These are phyloP conservation scores for Oehlia diaphana DNA, from an alignment of 192 early-diverging fungal species.

Conservation along the genomic window DNA sequence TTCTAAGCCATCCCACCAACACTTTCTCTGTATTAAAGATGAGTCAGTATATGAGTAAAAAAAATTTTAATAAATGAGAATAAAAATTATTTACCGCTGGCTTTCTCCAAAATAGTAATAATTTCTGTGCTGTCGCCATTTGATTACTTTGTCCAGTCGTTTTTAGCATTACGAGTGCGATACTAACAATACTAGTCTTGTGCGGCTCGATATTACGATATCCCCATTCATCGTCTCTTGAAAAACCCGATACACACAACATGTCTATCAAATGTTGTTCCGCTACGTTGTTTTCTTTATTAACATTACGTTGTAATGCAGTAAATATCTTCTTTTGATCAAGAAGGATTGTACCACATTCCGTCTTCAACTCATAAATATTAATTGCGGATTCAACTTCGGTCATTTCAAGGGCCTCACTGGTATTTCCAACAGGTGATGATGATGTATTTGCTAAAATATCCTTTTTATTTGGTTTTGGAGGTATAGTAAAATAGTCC, in stretches of 20 bases:
- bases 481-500: slow-evolving; percentile 71
- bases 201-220: slow-evolving; percentile 71
- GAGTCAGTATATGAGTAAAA: background rate
- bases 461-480: slow-evolving; percentile 31
- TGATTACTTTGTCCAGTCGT: slow-evolving; percentile 66
- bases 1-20: slow-evolving; percentile 81
- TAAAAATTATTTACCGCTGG: slow-evolving; percentile 59
- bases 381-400: slow-evolving; percentile 33
- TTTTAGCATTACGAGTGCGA: slow-evolving; percentile 69
- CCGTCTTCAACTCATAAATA: slow-evolving; percentile 57
- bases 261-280: slow-evolving; percentile 84
- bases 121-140: slow-evolving; percentile 73
- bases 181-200: slow-evolving; percentile 65
- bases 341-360: slow-evolving; percentile 62
- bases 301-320: slow-evolving; percentile 72
- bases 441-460: background rate
- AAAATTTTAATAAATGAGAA: slow-evolving; percentile 6
- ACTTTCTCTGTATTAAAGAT: slow-evolving; percentile 57
- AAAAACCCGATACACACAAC: slow-evolving; percentile 77
- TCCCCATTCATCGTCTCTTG: slow-evolving; percentile 69
- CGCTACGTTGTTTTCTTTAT: slow-evolving; percentile 60
- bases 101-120: slow-evolving; percentile 79
- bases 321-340: slow-evolving; percentile 74
- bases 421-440: slow-evolving; percentile 1
- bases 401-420: slow-evolving; percentile 2